Evolutionary conservation across 2,329 filamentous ascomycete genomes (phyloP), one percentile per base, ranked within the genome.

Genomic region (Knoxdaviesia capensis): DNA sequence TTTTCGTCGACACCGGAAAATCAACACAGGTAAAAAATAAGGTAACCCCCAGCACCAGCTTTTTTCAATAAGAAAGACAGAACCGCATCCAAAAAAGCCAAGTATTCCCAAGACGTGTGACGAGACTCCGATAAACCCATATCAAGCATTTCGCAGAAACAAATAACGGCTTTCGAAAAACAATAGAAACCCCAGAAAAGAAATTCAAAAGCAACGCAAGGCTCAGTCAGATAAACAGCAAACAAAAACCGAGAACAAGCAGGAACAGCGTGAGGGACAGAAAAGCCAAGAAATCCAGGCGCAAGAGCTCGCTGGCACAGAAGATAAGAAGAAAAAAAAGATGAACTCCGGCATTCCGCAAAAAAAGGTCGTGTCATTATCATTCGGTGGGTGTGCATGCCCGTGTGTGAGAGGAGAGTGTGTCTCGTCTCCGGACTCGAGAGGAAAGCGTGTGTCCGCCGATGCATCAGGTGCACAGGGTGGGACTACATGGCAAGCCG

Each of bases 11-110:
- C 20, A 20, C 20, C 20, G 20, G 20, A 20, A 20, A 20, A 20
- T 20, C 20, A 20, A 20, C 20, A 20, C 20, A 29, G 31, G 20
- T 11, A 35, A 29, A 32, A 39, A 43, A 35, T 33, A 43, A 41
- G 34, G 41, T 38, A 41, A 34, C 41, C 41, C 34, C 42, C 41
- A 38, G 34, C 41, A 31, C 39, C 31, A 36, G 39, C 39, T 41
- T 39, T 39, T 36, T 35, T 41, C 33, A 45, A 41, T 31, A 39
- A 39, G 38, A 36, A 32, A 41, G 34, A 31, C 9, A n/a, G 20
- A 38, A 41, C 28, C 35, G 38, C 29, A 42, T 32, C 38, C 5
- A 40, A 11, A 43, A 11, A 33, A 20, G 20, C 6, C 28, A 29
- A 32, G 40, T 38, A 28, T 28, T 28, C 4, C 28, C 28, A 29